Evolutionary conservation across 2,329 filamentous ascomycete genomes (phyloP), one percentile per base, ranked within the genome.

Genomic region (Colletotrichum tropicale): DNA sequence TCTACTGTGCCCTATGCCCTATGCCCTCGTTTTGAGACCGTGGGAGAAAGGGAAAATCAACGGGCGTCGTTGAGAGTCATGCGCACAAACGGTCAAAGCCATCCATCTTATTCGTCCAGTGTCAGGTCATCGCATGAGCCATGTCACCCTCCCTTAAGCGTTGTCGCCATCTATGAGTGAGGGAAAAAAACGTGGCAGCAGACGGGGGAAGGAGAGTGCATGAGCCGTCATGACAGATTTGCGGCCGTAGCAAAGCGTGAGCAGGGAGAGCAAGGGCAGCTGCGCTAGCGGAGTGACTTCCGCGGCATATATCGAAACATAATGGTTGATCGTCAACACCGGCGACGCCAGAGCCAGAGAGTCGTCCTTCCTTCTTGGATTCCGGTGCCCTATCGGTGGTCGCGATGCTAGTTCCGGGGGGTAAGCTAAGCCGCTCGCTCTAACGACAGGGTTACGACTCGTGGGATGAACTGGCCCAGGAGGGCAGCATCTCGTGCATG

Each of bases 371-470:
- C 38, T 48, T 48, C 18, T 48, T 48, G 18, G 38, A 48, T 48
- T 48, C 38, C 18, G 38, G 38, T 18, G 36, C 28, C 28, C 58
- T 34, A 30, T 26, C 66, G 43, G 58, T 43, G 48, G 56, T 32
- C 28, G 34, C 48, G 43, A 74, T 26, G 43, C 58, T 28, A 60
- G 36, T 26, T 52, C 26, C 30, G 13, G 62, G 69, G 24, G 58
- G 58, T 12, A 34, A 26, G 48, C 34, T 38, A 43, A 69, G 34
- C 58, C 58, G 65, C 64, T 58, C 26, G 38, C 38, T 48, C 38
- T 69, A 36, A 48, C 12, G 36, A 68, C 70, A 75, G 64, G 70
- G 64, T 34, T 71, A 67, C 73, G 73, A 75, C 69, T 75, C 70
- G 73, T 34, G 72, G 32, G 66, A 68, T 66, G 58, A 61, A 32